Conservation (phyloP, 768 basidiomycete genomes). For the Lyophyllum decastes region DNA sequence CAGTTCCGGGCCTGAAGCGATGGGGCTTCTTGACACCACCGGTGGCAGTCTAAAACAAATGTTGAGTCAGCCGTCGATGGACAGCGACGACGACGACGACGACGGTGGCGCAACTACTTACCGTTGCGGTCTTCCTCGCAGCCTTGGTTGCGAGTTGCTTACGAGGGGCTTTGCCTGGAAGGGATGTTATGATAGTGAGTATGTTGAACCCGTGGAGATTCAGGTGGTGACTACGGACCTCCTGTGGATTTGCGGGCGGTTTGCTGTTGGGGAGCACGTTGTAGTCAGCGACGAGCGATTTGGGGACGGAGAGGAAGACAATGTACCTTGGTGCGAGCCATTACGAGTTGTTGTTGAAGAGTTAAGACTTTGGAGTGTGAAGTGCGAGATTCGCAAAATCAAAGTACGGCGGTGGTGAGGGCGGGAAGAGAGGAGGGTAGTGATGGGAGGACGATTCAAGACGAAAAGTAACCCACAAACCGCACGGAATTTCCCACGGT, state of each 20-base stretch:
- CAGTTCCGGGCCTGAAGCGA: slow-evolving; percentile 95
- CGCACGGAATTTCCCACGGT: slow-evolving; percentile 49
- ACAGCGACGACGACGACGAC: slow-evolving; percentile 28
- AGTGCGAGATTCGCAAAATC: slow-evolving; percentile 22
- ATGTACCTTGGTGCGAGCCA: slow-evolving; percentile 89
- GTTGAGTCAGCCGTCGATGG: slow-evolving; percentile 21
- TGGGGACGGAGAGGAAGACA: slow-evolving; percentile 7
- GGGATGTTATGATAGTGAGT: slow-evolving; percentile 14
- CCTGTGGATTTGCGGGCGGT: slow-evolving; percentile 99
- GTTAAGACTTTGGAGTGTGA: slow-evolving; percentile 23
- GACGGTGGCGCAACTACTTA: slow-evolving; percentile 36
- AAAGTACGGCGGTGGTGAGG: slow-evolving; percentile 34
- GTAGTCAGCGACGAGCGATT: slow-evolving; percentile 24
- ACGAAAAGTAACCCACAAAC: slow-evolving; percentile 37
- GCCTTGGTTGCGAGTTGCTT: slow-evolving; percentile 97
- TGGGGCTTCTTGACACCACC: slow-evolving; percentile 99
- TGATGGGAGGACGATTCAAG: slow-evolving; percentile 30
- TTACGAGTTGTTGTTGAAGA: slow-evolving; percentile 33
- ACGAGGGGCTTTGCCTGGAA: slow-evolving; percentile 82
- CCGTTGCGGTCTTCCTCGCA: slow-evolving; percentile 84
- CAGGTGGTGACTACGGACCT: slow-evolving; percentile 53
- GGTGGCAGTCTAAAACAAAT: slow-evolving; percentile 58
- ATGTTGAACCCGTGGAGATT: slow-evolving; percentile 17
- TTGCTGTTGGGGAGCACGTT: slow-evolving; percentile 64
- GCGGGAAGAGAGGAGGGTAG: slow-evolving; percentile 37